These are phyloP conservation scores for Trametes punicea DNA, from an alignment of 768 basidiomycete genomes.

Conservation along the genomic window DNA sequence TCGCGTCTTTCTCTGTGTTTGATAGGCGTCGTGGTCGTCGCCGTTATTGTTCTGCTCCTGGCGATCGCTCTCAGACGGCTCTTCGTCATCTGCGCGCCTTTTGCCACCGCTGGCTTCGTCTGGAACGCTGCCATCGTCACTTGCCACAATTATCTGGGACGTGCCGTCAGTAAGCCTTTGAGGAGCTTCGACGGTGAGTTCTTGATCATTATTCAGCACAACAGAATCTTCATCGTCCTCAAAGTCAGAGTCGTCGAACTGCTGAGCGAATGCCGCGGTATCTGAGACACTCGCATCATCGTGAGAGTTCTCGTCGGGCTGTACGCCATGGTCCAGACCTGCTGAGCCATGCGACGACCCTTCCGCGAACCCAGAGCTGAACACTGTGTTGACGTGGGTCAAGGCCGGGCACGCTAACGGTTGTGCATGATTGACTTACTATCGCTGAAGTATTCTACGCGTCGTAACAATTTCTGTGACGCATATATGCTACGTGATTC, in stretches of 20 bases:
- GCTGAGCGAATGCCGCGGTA: slow-evolving; percentile 34
- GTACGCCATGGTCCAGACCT: slow-evolving; percentile 23
- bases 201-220: slow-evolving; percentile 32
- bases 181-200: slow-evolving; percentile 24
- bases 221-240: slow-evolving; percentile 52
- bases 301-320: slow-evolving; percentile 11
- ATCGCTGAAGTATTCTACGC: slow-evolving; percentile 76
- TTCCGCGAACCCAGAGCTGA: slow-evolving; percentile 67
- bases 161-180: neutral
- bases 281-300: slow-evolving; percentile 45
- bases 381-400: too few species aligned
- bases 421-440: slow-evolving; percentile 40
- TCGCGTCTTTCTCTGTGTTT: slow-evolving; percentile 28
- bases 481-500: slow-evolving; percentile 58
- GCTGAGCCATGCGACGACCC: slow-evolving; percentile 34
- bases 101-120: neutral
- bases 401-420: neutral
- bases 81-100: slow-evolving; percentile 6
- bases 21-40: slow-evolving; percentile 20
- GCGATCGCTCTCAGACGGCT: neutral
- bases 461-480: slow-evolving; percentile 57
- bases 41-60: slow-evolving; percentile 40
- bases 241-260: slow-evolving; percentile 50
- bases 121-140: neutral
- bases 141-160: slow-evolving; percentile 11